These are phyloP conservation scores for Colletotrichum horii DNA, from an alignment of 2,329 filamentous ascomycete genomes.

Conservation along the genomic window DNA sequence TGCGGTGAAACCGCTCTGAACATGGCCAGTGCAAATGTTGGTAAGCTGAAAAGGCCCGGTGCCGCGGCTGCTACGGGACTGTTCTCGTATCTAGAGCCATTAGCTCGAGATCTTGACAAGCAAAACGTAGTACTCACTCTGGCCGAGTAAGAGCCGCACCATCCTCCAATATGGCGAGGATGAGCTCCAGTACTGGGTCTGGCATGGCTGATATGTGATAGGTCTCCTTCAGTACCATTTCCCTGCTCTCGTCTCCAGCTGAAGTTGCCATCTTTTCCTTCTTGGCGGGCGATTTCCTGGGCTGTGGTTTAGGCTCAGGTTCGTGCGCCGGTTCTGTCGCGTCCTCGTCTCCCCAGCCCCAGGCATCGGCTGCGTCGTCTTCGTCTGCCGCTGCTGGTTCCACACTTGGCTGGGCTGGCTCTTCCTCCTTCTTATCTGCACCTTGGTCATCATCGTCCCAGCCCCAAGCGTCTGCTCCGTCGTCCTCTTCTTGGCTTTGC, in stretches of 20 bases:
- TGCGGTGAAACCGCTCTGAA: conserved; percentile 79
- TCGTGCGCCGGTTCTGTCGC: conserved; percentile 32
- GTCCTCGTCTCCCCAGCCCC: conserved; percentile 85
- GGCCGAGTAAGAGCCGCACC: conserved; percentile 63
- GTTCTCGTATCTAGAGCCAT: conserved; percentile 39
- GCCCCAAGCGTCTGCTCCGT: conserved; percentile 75
- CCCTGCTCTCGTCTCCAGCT: conserved; percentile 49
- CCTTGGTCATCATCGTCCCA: conserved; percentile 75
- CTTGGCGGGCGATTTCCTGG: conserved; percentile 16
- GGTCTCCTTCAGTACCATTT: conserved; percentile 81
- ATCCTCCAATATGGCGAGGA: conserved; percentile 65
- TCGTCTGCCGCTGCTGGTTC: conserved; percentile 36
- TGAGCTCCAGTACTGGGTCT: conserved; percentile 73
- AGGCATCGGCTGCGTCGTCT: conserved; percentile 68
- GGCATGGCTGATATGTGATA: conserved; percentile 92
- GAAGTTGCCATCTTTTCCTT: conserved; percentile 18
- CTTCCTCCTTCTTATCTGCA: conserved; percentile 33
- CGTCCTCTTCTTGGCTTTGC: conserved; percentile 37
- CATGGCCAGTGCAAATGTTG: conserved; percentile 76
- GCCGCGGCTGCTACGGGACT: conserved; percentile 71
- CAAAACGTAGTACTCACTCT: conserved; percentile 38
- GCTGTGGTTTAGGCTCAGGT: conserved; percentile 27
- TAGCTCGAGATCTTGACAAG: neutral
- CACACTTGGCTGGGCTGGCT: conserved; percentile 20
- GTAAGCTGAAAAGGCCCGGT: conserved; percentile 72